These are phyloP conservation scores for Cardiospermum halicacabum DNA, from an alignment of 345 rosid species.

Conservation along the genomic window DNA sequence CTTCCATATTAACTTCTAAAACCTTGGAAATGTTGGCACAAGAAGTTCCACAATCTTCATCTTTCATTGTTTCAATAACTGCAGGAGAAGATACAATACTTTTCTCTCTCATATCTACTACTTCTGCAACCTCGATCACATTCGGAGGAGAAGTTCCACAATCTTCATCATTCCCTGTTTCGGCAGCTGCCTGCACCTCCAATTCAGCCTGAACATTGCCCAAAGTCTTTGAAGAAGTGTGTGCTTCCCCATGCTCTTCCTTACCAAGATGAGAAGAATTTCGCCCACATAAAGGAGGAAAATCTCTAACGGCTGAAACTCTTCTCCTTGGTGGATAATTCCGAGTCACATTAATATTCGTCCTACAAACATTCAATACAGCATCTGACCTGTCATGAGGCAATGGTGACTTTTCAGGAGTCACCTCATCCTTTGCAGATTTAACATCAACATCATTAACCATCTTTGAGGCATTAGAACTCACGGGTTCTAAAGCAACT, in stretches of 20 bases:
- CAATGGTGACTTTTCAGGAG: not conserved
- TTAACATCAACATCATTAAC: conserved; percentile 12
- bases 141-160: conserved; percentile 12
- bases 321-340: conserved; percentile 46
- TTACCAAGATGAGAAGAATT: conserved; percentile 23
- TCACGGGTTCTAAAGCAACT: conserved; percentile 8
- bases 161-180: conserved; percentile 18
- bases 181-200: conserved; percentile 6
- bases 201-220: conserved; percentile 19
- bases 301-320: conserved; percentile 44
- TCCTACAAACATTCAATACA: conserved; percentile 5
- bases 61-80: conserved; percentile 18
- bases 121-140: conserved; percentile 10
- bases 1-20: conserved; percentile 8
- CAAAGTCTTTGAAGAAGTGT: conserved; percentile 16
- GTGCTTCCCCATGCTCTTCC: conserved; percentile 14
- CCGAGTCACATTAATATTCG: conserved; percentile 15
- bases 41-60: conserved; percentile 16
- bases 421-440: conserved; percentile 13
- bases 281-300: conserved; percentile 48
- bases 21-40: conserved; percentile 12
- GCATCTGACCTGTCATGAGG: not conserved
- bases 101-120: conserved; percentile 14
- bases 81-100: conserved; percentile 13
- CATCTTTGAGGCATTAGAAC: conserved; percentile 7